Evolutionary conservation across 2,329 filamentous ascomycete species (phyloP).

Genomic region (Alternaria sp.): DNA sequence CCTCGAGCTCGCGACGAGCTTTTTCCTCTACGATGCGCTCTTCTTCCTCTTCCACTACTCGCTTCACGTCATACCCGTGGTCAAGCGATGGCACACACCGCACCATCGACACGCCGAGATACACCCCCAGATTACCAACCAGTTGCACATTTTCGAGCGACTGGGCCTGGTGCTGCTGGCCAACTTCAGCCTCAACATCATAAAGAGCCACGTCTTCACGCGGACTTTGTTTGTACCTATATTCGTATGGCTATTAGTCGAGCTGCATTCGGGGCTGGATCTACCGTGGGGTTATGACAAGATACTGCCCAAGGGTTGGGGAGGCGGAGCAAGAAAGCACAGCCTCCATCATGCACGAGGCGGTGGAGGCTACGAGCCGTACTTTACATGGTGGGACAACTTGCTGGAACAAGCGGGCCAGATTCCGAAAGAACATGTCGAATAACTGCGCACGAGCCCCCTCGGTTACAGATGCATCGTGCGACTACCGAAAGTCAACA

Average conservation of each 20-base stretch:
- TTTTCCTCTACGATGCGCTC: background rate
- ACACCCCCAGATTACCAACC: background rate
- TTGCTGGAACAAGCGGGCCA: background rate
- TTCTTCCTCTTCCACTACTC: background rate
- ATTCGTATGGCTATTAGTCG: background rate
- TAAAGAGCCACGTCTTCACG: background rate
- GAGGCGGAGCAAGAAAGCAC: background rate
- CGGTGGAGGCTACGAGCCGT: background rate
- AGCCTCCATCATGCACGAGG: background rate
- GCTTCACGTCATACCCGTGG: background rate
- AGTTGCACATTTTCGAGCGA: background rate
- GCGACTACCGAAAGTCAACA: background rate
- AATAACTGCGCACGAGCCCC: background rate
- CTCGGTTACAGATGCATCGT: background rate
- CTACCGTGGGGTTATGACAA: background rate
- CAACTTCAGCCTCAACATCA: background rate
- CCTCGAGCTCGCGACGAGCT: background rate
- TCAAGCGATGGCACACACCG: background rate
- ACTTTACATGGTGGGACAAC: background rate
- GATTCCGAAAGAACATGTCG: background rate
- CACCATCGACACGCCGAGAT: constrained; percentile 3
- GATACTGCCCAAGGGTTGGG: background rate
- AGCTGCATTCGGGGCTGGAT: background rate
- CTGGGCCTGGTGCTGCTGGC: background rate
- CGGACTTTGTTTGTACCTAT: background rate